phyloP scores from a whole-genome alignment of 1,284 basidiomycete genomes.

The Ceratobasidium sp. region DNA sequence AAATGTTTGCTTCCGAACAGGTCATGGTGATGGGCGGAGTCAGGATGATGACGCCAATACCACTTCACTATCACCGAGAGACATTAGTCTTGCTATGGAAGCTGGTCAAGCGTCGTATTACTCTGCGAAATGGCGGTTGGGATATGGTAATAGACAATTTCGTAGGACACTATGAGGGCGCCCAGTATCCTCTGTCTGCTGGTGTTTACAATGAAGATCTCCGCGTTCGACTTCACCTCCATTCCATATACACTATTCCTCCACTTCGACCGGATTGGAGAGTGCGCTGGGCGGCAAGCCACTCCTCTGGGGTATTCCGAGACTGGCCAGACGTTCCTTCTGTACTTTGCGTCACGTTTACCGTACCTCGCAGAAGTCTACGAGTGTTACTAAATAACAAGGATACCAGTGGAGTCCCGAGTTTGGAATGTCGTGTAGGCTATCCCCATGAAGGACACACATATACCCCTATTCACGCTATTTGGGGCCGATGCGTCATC shows the following conservation, averaged over 20 bases:
- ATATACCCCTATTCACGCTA: conserved; percentile 9
- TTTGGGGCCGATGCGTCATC: conserved; percentile 12
- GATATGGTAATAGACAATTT: background rate
- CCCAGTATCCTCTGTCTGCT: too few relatives aligned
- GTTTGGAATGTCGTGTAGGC: background rate
- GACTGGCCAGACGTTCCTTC: conserved; percentile 7
- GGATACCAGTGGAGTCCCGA: background rate
- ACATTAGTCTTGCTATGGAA: background rate
- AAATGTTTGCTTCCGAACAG: conserved; percentile 56
- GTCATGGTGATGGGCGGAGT: conserved; percentile 47
- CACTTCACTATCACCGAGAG: conserved; percentile 27
- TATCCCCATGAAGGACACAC: background rate
- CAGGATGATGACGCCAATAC: too few relatives aligned
- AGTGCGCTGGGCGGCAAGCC: background rate
- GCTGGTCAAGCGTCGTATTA: background rate
- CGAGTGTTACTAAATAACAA: background rate
- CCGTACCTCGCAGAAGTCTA: conserved; percentile 24
- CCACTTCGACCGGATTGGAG: conserved; percentile 9
- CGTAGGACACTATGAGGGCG: background rate
- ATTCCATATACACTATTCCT: background rate
- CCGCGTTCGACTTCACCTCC: conserved; percentile 22
- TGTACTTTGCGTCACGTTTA: conserved; percentile 15
- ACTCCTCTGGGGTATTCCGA: background rate
- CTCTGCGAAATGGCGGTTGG: conserved; percentile 2
- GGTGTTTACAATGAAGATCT: conserved; percentile 3